These are phyloP conservation scores for Trichoderma hamatum DNA, from an alignment of 2,329 filamentous ascomycete species.

Conservation along the genomic window DNA sequence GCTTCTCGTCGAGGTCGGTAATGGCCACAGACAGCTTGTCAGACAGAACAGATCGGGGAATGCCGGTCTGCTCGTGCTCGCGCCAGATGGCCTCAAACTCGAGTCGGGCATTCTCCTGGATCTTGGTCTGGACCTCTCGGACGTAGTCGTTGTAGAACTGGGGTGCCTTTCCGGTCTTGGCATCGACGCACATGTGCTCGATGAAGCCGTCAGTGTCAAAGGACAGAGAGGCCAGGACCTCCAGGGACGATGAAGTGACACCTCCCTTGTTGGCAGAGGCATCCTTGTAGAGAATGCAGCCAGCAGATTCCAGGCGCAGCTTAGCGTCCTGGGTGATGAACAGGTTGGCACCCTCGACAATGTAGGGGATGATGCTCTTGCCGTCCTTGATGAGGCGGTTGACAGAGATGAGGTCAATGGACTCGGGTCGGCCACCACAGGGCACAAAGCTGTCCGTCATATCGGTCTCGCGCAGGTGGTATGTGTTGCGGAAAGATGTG, in stretches of 20 bases:
- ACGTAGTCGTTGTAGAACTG: constrained; percentile 95
- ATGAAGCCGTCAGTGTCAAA: constrained; percentile 90
- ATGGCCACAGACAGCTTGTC: constrained; percentile 91
- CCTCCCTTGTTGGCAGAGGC: constrained; percentile 98
- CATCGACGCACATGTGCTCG: constrained; percentile 89
- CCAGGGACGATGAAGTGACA: constrained; percentile 94
- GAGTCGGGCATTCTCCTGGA: constrained; percentile 85
- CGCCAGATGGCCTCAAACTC: constrained; percentile 99
- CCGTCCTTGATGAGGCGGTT: constrained; percentile 87
- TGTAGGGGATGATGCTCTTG: constrained; percentile 86
- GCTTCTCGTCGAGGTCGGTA: constrained; percentile 93
- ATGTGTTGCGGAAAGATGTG: constrained; percentile 95
- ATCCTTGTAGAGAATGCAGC: constrained; percentile 95
- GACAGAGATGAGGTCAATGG: constrained; percentile 88
- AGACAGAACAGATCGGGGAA: constrained; percentile 81
- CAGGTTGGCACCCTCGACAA: constrained; percentile 96
- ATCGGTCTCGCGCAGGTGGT: constrained; percentile 80
- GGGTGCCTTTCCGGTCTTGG: constrained; percentile 68
- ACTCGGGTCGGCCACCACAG: constrained; percentile 94
- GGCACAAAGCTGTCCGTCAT: constrained; percentile 90
- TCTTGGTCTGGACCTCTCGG: constrained; percentile 85
- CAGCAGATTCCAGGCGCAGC: constrained; percentile 90
- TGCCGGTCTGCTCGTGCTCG: constrained; percentile 81
- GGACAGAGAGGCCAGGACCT: constrained; percentile 90
- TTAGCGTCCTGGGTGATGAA: constrained; percentile 99